Base-by-base conservation (phyloP, 352 stramenopile genomes). In the Discostella stelligera region DNA sequence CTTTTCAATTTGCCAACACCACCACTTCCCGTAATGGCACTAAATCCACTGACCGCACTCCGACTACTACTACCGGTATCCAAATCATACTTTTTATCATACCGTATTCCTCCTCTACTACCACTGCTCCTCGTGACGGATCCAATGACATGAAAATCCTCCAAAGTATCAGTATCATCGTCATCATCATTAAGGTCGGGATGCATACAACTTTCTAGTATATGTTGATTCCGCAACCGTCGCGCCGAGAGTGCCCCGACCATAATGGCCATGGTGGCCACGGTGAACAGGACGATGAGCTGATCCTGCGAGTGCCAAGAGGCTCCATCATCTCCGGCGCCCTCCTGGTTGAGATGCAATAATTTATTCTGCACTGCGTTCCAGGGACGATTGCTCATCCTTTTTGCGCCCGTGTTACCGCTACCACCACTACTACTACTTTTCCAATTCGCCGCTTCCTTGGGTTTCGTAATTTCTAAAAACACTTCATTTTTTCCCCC, bases 251-350 rank as follows among this genome's bases (percentile, higher is more conserved):
- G 64, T 13, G 81, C 81, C 18, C 85, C 85, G n/a, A 89, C 85
- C 8, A 89, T 60, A 16, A 91, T 60, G 8, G 85, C 85, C 85
- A 91, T 91, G 44, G 87, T 79, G 7, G 79, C 83, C 3, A 89
- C 83, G 8, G 85, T 91, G 25, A 66, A 44, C 23, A 91, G 77
- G 27, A 91, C 84, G 56, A 87, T 82, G 5, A 80, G 65, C 60
- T 87, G 69, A 71, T 79, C 69, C 21, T 72, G 69, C 20, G 68
- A 69, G 72, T 75, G 69, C 8, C 27, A 49, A 1, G 66, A 46
- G n/a, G n/a, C 37, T 13, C 21, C 20, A 8, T 11, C 46, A 27
- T 13, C 56, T 39, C 0, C 9, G 25, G 0, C 5, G 25, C n/a
- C n/a, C n/a, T 14, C 14, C 50, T n/a, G 27, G 27, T 41, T 4